A percentile compares a stretch with the other conserved stretches of the same genome.
Evolutionary conservation across 1,284 basidiomycete species (phyloP).

Genomic region (Hypsizygus ulmarius): DNA sequence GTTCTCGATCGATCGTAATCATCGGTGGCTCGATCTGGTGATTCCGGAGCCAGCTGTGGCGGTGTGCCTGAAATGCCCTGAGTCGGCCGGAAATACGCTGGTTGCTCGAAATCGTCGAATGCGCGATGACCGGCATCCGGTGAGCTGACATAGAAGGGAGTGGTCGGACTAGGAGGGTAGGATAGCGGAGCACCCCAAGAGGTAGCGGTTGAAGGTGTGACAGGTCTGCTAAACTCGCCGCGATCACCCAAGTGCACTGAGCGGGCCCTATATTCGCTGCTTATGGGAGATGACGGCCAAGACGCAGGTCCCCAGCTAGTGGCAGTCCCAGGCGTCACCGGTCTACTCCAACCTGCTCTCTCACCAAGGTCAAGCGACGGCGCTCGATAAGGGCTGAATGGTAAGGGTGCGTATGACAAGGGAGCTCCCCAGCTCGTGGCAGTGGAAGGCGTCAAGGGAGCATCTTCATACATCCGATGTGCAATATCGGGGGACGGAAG

Average conservation of each 20-base stretch:
- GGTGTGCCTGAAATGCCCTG: background rate
- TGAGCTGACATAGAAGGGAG: conserved; percentile 36
- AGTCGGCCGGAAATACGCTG: too few species aligned
- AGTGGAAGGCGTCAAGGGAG: conserved; percentile 44
- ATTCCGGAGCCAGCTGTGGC: background rate
- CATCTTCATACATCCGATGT: conserved; percentile 47
- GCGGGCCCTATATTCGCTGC: conserved; percentile 16
- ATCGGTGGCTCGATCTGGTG: background rate
- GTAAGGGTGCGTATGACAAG: conserved; percentile 37
- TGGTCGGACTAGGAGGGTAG: conserved; percentile 39
- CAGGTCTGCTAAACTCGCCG: conserved; percentile 32
- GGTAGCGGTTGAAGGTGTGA: conserved; percentile 40
- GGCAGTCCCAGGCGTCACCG: conserved; percentile 36
- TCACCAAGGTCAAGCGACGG: conserved; percentile 44
- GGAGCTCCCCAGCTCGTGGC: conserved; percentile 52
- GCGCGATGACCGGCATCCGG: conserved; percentile 41
- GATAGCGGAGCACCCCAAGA: conserved; percentile 46
- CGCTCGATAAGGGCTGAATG: conserved; percentile 29
- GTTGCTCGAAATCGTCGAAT: conserved; percentile 8
- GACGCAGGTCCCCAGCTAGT: conserved; percentile 33
- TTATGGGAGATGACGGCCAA: conserved; percentile 26
- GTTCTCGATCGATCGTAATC: background rate
- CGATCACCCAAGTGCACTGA: conserved; percentile 34
- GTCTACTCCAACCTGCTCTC: conserved; percentile 34
- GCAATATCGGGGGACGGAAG: conserved; percentile 47